Percentiles rank a stretch among this genome's conserved stretches.
Conservation (phyloP, 352 stramenopile species). For the Pythium periplocum region DNA sequence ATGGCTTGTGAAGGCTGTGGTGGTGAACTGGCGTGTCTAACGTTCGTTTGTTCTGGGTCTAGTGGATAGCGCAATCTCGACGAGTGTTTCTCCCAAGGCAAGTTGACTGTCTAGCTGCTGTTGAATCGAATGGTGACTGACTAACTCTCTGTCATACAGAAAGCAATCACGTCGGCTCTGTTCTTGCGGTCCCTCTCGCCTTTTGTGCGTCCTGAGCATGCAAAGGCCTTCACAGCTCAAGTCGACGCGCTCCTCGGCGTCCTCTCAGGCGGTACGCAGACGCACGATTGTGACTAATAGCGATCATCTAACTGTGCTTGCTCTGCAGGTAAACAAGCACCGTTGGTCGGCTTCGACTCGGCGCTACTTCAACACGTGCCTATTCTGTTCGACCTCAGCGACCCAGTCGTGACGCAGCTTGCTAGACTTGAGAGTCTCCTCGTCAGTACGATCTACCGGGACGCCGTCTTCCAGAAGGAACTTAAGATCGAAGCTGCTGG, state of each 20-base stretch:
- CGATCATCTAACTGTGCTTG: neutral
- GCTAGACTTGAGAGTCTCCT: conserved; percentile 38
- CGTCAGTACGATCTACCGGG: conserved; percentile 22
- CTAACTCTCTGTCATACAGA: conserved; percentile 1
- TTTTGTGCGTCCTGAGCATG: conserved; percentile 7
- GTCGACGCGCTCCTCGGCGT: conserved; percentile 1
- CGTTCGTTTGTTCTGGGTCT: too few relatives aligned
- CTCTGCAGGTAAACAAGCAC: conserved; percentile 21
- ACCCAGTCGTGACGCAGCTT: conserved; percentile 19
- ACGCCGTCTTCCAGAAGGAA: conserved; percentile 37
- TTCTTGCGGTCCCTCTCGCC: conserved; percentile 11
- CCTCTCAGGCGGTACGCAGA: conserved; percentile 5
- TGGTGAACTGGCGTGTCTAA: neutral
- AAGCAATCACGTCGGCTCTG: conserved; percentile 14
- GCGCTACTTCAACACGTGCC: conserved; percentile 30
- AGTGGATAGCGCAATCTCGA: too few relatives aligned
- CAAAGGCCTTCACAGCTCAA: conserved; percentile 7
- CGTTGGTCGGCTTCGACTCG: conserved; percentile 35
- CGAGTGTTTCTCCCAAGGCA: too few relatives aligned
- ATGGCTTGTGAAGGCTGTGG: neutral
- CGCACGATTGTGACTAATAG: neutral
- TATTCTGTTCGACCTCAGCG: conserved; percentile 30
- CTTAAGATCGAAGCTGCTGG: conserved; percentile 48
- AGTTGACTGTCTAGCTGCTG: too few relatives aligned
- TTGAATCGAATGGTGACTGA: too few relatives aligned